Percentiles rank a stretch among this genome's conserved stretches.
Conservation (phyloP, 2,329 filamentous ascomycete species). For the Fusarium foetens region DNA sequence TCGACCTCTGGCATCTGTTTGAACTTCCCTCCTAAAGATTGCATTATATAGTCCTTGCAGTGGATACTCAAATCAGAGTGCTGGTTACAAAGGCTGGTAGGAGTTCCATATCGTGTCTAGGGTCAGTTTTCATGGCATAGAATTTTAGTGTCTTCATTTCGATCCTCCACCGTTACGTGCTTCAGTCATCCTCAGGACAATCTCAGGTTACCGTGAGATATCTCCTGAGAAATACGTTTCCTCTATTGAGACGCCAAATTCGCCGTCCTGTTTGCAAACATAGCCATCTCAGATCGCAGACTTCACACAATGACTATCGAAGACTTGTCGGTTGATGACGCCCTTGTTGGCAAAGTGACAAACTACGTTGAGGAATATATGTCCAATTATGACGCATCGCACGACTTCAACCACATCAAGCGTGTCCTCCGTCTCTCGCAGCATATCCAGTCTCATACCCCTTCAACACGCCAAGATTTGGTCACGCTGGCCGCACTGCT, state of each 20-base stretch:
- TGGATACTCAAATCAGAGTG: neutral
- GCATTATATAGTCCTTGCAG: neutral
- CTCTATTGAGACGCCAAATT: neutral
- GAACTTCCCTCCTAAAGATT: neutral
- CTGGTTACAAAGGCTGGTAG: constrained; percentile 8
- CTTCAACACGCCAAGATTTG: constrained; percentile 53
- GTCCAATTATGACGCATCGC: constrained; percentile 82
- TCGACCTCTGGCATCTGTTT: constrained; percentile 1
- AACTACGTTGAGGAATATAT: constrained; percentile 77
- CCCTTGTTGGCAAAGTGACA: constrained; percentile 66
- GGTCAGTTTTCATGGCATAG: constrained; percentile 8
- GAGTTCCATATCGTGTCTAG: constrained; percentile 11
- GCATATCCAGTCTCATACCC: constrained; percentile 67
- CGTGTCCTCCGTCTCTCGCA: constrained; percentile 81
- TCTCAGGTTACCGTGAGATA: neutral
- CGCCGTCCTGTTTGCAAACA: neutral
- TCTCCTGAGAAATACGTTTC: neutral
- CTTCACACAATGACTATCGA: constrained; percentile 38
- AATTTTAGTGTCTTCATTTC: constrained; percentile 14
- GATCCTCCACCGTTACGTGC: neutral
- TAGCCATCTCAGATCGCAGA: neutral
- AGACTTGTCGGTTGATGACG: constrained; percentile 47
- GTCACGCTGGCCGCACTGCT: constrained; percentile 78
- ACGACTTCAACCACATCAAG: constrained; percentile 86
- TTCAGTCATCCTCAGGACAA: neutral